A percentile compares a stretch with the other conserved stretches of the same genome.
Evolutionary conservation across 495 filamentous ascomycete species (phyloP).

Genomic region (Xylaria venustula): DNA sequence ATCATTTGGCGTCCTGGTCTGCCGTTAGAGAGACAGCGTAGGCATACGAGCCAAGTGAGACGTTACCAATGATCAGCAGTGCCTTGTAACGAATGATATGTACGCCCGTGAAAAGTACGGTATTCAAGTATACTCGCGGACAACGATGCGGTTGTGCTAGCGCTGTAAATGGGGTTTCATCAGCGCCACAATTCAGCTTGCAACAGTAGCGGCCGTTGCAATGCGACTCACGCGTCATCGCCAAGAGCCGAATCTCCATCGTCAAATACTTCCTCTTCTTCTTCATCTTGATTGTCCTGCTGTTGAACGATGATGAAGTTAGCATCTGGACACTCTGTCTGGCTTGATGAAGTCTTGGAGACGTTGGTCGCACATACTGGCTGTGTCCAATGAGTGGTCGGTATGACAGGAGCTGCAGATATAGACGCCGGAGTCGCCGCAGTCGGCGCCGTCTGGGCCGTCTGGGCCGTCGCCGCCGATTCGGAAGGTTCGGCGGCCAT

Average conservation of each 20-base stretch:
- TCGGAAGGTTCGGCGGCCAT: not conserved
- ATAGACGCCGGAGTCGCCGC: slow-evolving; percentile 26
- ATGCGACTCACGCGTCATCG: slow-evolving; percentile 26
- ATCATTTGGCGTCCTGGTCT: slow-evolving; percentile 27
- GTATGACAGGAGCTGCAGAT: slow-evolving; percentile 25
- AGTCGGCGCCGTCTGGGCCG: not conserved
- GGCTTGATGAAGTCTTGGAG: too few relatives aligned
- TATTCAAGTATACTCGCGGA: slow-evolving; percentile 47
- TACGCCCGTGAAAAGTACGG: slow-evolving; percentile 40
- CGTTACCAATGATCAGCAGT: slow-evolving; percentile 15
- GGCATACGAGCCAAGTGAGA: not conserved
- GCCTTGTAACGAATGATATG: slow-evolving; percentile 36
- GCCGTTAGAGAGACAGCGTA: not conserved
- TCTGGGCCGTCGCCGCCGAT: not conserved
- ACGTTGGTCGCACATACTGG: slow-evolving; percentile 7
- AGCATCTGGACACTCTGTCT: too few relatives aligned
- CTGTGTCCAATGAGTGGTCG: slow-evolving; percentile 18
- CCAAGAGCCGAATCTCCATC: slow-evolving; percentile 28
- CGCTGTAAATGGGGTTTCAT: slow-evolving; percentile 16
- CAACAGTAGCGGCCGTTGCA: not conserved
- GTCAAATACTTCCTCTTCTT: slow-evolving; percentile 18
- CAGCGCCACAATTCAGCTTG: not conserved
- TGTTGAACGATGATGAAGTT: not conserved
- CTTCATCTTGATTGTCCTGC: slow-evolving; percentile 14
- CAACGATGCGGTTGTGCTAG: slow-evolving; percentile 42